These are phyloP conservation scores for Colletotrichum navitas DNA, from an alignment of 2,329 filamentous ascomycete species.

Conservation along the genomic window DNA sequence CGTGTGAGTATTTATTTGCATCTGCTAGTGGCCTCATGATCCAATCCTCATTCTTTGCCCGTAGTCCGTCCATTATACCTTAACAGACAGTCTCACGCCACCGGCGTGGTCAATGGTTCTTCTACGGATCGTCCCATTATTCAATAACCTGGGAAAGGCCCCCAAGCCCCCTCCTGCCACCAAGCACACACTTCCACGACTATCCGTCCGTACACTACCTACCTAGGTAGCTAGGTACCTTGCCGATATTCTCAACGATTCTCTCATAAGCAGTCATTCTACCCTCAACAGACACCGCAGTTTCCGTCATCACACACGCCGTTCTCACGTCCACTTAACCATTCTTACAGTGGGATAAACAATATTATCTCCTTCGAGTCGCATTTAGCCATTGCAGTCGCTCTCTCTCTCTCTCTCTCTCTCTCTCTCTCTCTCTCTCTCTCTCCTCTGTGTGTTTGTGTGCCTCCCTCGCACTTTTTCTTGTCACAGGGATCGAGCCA, in stretches of 20 bases:
- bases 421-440: not conserved
- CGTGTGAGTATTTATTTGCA: not conserved
- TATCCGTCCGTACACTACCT: not conserved
- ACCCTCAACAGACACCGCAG: constrained; percentile 1
- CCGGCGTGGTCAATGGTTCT: not conserved
- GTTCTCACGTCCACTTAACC: not conserved
- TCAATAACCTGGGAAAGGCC: not conserved
- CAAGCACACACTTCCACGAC: not conserved
- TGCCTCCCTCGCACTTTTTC: not conserved
- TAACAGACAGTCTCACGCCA: not conserved
- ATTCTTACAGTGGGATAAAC: not conserved
- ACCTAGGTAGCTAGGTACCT: not conserved
- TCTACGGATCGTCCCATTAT: not conserved
- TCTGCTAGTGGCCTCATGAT: constrained; percentile 7
- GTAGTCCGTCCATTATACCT: not conserved
- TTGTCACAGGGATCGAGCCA: not conserved
- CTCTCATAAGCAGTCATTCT: constrained; percentile 11
- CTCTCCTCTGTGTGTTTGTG: no score
- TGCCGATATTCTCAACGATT: not conserved
- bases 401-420: not conserved
- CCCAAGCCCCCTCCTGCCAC: not conserved
- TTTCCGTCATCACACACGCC: not conserved
- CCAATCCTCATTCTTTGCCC: not conserved
- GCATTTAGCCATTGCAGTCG: not conserved
- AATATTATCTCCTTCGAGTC: not conserved